phyloP scores from a whole-genome alignment of 345 rosid genomes.

The Lepidium didymum region DNA sequence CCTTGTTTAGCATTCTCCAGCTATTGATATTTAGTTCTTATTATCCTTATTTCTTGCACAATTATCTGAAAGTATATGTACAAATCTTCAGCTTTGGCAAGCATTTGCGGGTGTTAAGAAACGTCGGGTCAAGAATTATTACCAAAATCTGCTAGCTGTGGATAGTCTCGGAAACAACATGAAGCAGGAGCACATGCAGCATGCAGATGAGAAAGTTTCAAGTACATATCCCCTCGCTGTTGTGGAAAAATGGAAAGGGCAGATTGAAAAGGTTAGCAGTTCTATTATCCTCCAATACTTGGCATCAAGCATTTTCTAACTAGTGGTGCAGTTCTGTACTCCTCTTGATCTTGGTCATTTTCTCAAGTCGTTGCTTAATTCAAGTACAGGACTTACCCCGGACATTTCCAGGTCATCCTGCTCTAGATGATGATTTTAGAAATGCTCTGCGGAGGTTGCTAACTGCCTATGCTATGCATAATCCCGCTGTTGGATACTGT shows the following conservation, averaged over 20 bases:
- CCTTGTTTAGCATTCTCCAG: neutral
- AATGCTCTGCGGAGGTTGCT: slow-evolving; percentile 93
- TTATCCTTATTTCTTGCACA: neutral
- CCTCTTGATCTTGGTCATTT: slow-evolving; percentile 9
- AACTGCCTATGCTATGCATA: slow-evolving; percentile 96
- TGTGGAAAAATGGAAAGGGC: slow-evolving; percentile 35
- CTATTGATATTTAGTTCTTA: neutral
- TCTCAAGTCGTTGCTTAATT: slow-evolving; percentile 19
- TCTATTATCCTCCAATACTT: neutral
- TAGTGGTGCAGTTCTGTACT: neutral
- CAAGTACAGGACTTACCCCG: slow-evolving; percentile 88
- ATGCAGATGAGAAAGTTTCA: slow-evolving; percentile 31
- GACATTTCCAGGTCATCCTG: slow-evolving; percentile 99
- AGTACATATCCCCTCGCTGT: slow-evolving; percentile 24
- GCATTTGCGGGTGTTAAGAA: slow-evolving; percentile 86
- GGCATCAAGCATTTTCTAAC: neutral
- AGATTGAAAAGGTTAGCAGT: slow-evolving; percentile 22
- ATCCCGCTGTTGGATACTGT: slow-evolving; percentile 97
- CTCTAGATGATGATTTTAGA: slow-evolving; percentile 88
- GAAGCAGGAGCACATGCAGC: slow-evolving; percentile 31
- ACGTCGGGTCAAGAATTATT: slow-evolving; percentile 77
- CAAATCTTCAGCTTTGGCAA: slow-evolving; percentile 82
- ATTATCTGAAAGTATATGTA: slow-evolving; percentile 14
- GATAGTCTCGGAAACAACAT: slow-evolving; percentile 44
- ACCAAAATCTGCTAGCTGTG: slow-evolving; percentile 57